Base-by-base conservation (phyloP, 768 basidiomycete species). In the Kwoniella shandongensis region DNA sequence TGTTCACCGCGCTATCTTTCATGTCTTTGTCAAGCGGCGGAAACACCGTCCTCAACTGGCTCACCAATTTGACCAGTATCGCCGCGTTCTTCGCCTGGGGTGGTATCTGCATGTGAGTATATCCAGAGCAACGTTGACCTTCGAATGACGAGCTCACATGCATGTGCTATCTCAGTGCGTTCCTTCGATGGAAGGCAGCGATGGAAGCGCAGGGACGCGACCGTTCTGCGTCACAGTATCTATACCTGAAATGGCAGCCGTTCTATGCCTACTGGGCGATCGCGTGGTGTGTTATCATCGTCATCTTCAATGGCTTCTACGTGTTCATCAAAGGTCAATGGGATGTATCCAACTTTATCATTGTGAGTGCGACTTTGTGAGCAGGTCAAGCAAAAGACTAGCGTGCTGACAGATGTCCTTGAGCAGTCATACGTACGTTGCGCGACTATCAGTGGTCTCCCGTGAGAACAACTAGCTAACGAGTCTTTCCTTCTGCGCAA, bases 301-400 rank as follows among this genome's bases (percentile, higher is more conserved):
- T 39, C 18, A 11, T 51, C 32, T 15, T 20, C 32, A 51, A 51
- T 20, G 49, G 49, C 12, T 51, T 51, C 49, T n/a, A n/a, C 23
- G 49, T 51, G 3, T 51, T 51, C 20, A 40, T 38, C 18, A 26
- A 40, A 3, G 49, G 49, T 4, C 17, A 51, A 3, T 51, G 49
- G 49, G 20, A 20, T 17, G 35, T 51, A 4, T n/a, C n/a, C 3
- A n/a, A 51, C 49, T 51, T 51, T n/a, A 36, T 51, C 29, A 11
- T 27, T 44, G 32, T 32, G 13, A 32, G 32, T 32, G 32, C 13
- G 32, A 6, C 32, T 32, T 13, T n/a, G n/a, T n/a, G n/a, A n/a
- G 32, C 32, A 32, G 32, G 32, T 13, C 32, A 32, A 13, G 13
- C 13, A 32, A 32, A 32, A 6, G 13, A 6, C 32, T 6, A 32